Evolutionary conservation across 768 basidiomycete species (phyloP), one percentile per base, ranked within the genome.

Genomic region (Solioccasus polychromus): DNA sequence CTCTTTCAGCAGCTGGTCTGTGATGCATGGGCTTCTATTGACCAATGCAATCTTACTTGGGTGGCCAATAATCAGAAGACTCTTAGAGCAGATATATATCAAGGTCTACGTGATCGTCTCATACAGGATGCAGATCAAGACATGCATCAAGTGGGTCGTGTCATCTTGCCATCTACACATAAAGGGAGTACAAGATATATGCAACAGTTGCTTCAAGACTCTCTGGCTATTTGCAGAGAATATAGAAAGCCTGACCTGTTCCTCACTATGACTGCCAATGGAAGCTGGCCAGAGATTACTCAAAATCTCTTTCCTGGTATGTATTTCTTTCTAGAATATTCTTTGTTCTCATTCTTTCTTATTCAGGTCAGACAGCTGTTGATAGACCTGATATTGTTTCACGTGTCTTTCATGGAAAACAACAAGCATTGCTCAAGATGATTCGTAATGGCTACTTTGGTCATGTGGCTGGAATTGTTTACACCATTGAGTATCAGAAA

Each of bases 401-500:
- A 2, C 52, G 68, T 0, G 71, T 82, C 1, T 80, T 83, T 50
- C 32, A 71, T 12, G 30, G 60, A 36, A 78, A 79, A 55, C 67
- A 66, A 30, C 48, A 68, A 9, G 67, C 60, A 0, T 39, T 75
- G 2, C 18, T 76, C 0, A 45, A 69, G 2, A 60, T 65, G 19
- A 67, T 81, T 8, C 58, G 61, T 11, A 20, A 68, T 32, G 68
- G 68, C 8, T 59, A 74, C 34, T 70, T 77, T 62, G 79, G 78
- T 0, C 8, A 46, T 1, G 46, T 61, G 6, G 69, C 68, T 26
- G 79, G 72, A 4, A 59, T 68, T 44, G 71, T 81, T 0, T 76
- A 77, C 44, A 72, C 70, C 9, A 78, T 79, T 40, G 76, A 83
- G 48, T 82, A 79, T 52, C 79, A 82, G 54, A 82, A 81, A 47